Conservation (phyloP, 352 stramenopile species). For the Globisporangium acanthophoron region DNA sequence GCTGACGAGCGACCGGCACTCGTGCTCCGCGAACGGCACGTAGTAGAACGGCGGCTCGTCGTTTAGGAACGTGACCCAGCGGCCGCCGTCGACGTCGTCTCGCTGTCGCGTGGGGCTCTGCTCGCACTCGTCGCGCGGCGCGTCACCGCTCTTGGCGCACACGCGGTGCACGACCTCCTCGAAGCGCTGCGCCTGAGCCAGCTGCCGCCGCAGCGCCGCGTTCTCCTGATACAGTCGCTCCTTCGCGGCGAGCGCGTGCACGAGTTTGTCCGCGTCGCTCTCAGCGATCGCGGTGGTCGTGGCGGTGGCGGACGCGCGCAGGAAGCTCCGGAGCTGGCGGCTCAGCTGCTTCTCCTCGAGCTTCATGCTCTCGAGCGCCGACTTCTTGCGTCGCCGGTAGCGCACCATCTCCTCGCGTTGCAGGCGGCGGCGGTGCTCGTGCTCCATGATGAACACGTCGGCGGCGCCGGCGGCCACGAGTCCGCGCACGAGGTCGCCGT, state of each 20-base stretch:
- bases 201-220: not conserved
- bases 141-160: not conserved
- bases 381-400: conserved; percentile 5
- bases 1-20: conserved; percentile 1
- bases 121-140: not conserved
- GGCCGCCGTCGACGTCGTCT: not conserved
- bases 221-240: conserved; percentile 4
- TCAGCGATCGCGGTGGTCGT: not conserved
- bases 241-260: conserved; percentile 5
- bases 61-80: conserved; percentile 5
- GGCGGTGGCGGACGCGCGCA: not conserved
- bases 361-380: not conserved
- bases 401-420: conserved; percentile 2
- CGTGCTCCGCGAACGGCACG: conserved; percentile 6
- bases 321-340: not conserved
- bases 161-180: not conserved
- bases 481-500: conserved; percentile 5
- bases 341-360: conserved; percentile 5
- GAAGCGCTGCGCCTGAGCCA: not conserved
- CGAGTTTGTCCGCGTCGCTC: not conserved
- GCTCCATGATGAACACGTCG: not conserved
- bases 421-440: not conserved
- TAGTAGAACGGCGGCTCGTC: conserved; percentile 6
- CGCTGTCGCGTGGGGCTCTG: not conserved
- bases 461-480: conserved; percentile 5